Evolutionary conservation across 208 protist genomes (phyloP), one percentile per base, ranked within the genome.

Genomic region (Angomonas ambiguus): DNA sequence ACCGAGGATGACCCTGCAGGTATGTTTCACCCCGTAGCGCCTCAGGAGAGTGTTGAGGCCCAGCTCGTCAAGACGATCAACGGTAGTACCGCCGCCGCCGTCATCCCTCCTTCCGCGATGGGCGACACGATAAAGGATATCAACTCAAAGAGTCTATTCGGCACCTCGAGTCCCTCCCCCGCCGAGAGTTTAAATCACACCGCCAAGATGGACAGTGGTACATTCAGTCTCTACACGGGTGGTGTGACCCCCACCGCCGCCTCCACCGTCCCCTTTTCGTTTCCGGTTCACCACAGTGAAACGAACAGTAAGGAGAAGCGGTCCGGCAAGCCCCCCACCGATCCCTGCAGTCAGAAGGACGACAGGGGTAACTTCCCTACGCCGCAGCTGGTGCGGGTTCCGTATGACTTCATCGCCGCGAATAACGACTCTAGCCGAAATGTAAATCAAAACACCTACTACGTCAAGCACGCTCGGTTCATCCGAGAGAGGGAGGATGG

Each of bases 21-120:
- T 53, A 55, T 69, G 10, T 62, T 69, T 25, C 61, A 61, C 30
- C 56, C 59, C 4, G 32, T 65, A 22, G 61, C 25, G 4, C 58
- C 67, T 48, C 67, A 72, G 67, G 55, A 64, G 51, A 65, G 57
- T 5, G 42, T 72, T 56, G 67, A 65, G 48, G 65, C 55, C 2
- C 33, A 30, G 11, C 55, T 61, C 55, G 55, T 61, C 16, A 27
- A 32, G 3, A 61, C 38, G 16, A 45, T 45, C 38, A 45, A 45
- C 38, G 38, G 16, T n/a, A n/a, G n/a, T n/a, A n/a, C n/a, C n/a
- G n/a, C n/a, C 38, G 38, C 8, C 38, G 16, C 38, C 38, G 16
- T n/a, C 11, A 8, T 45, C 38, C 11, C 38, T 16, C 16, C 38
- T 16, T 45, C 38, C 38, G 38, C 16, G 11, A n/a, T 45, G 38